These are phyloP conservation scores for Apiosordaria backusii DNA, from an alignment of 495 filamentous ascomycete species.

Conservation along the genomic window DNA sequence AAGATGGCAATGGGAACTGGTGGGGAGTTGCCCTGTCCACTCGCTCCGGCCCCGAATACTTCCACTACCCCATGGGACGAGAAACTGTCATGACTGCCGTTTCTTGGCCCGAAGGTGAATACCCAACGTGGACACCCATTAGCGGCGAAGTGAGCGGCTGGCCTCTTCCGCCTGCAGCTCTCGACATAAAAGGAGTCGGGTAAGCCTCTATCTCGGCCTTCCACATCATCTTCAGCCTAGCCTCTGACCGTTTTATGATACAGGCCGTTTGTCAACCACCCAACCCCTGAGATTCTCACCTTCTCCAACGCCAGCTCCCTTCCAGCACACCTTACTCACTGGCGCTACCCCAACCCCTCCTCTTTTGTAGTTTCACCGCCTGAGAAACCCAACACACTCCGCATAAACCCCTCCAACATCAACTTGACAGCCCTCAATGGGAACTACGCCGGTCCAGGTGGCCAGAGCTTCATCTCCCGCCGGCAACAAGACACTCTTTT, in stretches of 20 bases:
- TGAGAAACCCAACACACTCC: slow-evolving; percentile 36
- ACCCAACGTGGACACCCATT: slow-evolving; percentile 43
- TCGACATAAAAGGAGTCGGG: slow-evolving; percentile 36
- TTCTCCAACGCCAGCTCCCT: slow-evolving; percentile 38
- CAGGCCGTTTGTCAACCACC: slow-evolving; percentile 37
- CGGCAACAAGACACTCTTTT: slow-evolving; percentile 52
- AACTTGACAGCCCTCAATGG: slow-evolving; percentile 48
- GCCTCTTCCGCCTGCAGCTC: slow-evolving; percentile 32
- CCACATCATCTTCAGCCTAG: background rate
- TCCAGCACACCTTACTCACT: slow-evolving; percentile 47
- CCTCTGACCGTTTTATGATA: background rate
- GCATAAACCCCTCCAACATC: slow-evolving; percentile 39
- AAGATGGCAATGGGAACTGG: slow-evolving; percentile 53
- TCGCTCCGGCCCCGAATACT: slow-evolving; percentile 43
- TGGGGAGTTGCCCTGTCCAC: slow-evolving; percentile 46
- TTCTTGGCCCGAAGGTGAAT: slow-evolving; percentile 44
- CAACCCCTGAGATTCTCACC: slow-evolving; percentile 37
- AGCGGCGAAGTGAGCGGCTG: slow-evolving; percentile 45
- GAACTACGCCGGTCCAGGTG: slow-evolving; percentile 40
- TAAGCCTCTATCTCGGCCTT: slow-evolving; percentile 14
- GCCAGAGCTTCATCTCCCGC: slow-evolving; percentile 47
- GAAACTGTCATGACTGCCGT: slow-evolving; percentile 56
- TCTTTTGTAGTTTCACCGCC: slow-evolving; percentile 43
- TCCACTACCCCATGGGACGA: slow-evolving; percentile 58
- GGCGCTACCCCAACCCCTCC: slow-evolving; percentile 42